Conservation (phyloP, 768 basidiomycete genomes). For the Boletus pseudo-olivaceus region DNA sequence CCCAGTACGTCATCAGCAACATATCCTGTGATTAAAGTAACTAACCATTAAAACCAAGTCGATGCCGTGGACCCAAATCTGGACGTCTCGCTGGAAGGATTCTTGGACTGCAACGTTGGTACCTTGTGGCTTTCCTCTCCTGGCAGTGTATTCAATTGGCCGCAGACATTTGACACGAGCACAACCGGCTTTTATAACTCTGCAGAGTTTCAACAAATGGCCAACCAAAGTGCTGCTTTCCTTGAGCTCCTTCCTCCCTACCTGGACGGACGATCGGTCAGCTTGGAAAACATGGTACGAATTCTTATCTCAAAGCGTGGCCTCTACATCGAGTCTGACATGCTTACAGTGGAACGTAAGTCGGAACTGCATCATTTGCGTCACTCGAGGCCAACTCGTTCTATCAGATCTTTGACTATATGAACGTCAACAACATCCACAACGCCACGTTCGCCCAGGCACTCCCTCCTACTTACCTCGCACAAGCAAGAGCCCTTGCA, state of each 20-base stretch:
- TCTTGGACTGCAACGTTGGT: constrained; percentile 53
- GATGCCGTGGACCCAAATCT: constrained; percentile 60
- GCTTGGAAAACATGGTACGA: constrained; percentile 55
- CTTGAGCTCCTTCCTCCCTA: constrained; percentile 46
- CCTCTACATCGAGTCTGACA: constrained; percentile 1
- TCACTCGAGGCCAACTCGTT: neutral
- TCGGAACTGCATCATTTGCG: neutral
- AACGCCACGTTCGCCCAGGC: constrained; percentile 47
- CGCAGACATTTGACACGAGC: constrained; percentile 45
- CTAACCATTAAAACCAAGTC: constrained; percentile 36
- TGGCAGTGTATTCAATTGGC: neutral
- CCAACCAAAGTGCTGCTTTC: constrained; percentile 44
- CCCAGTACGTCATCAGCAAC: constrained; percentile 32
- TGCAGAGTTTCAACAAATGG: constrained; percentile 44
- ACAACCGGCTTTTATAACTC: constrained; percentile 57
- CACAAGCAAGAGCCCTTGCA: constrained; percentile 57
- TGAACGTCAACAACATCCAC: constrained; percentile 71
- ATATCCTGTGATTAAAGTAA: neutral
- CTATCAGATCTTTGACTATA: constrained; percentile 61
- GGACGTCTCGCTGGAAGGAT: constrained; percentile 65
- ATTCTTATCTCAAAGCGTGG: neutral
- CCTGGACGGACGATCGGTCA: constrained; percentile 51
- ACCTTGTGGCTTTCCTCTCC: neutral
- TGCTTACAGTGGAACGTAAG: constrained; percentile 44
- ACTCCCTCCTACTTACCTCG: constrained; percentile 49